Conservation (phyloP, 164 flowering plant species). For the Dillenia suffruticosa region DNA sequence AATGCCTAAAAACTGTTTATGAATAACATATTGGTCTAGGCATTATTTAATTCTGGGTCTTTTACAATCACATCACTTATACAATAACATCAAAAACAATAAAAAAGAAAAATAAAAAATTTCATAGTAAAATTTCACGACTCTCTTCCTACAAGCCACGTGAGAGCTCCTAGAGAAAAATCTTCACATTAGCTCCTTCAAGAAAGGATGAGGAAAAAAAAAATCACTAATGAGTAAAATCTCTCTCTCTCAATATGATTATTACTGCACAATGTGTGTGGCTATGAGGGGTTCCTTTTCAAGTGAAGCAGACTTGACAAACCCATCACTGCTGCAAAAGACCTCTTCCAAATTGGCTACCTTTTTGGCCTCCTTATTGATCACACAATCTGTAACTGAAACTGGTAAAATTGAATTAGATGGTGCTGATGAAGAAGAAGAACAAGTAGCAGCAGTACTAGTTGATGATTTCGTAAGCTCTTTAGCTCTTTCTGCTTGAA, state of each 20-base stretch:
- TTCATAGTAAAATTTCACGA: too few species aligned
- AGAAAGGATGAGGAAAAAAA: not conserved
- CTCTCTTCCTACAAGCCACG: too few species aligned
- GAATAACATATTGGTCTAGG: too few species aligned
- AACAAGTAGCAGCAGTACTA: too few species aligned
- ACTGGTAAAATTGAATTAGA: slow-evolving; percentile 3
- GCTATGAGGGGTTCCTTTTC: slow-evolving; percentile 65
- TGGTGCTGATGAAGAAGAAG: slow-evolving; percentile 3
- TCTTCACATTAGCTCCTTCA: slow-evolving; percentile 16
- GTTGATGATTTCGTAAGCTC: slow-evolving; percentile 36
- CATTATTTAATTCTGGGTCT: not conserved
- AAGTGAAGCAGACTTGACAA: slow-evolving; percentile 33
- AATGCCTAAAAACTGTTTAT: too few species aligned
- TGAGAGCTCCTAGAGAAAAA: slow-evolving; percentile 6
- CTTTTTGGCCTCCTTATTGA: slow-evolving; percentile 11
- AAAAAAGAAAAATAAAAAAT: slow-evolving; percentile 5
- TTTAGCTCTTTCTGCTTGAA: slow-evolving; percentile 61
- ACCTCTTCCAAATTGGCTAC: slow-evolving; percentile 38
- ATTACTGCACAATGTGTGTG: slow-evolving; percentile 13
- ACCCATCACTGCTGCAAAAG: slow-evolving; percentile 30
- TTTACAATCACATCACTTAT: not conserved
- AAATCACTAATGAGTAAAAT: not conserved
- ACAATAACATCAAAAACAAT: not conserved
- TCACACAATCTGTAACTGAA: slow-evolving; percentile 5
- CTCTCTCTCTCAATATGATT: not conserved